These are phyloP conservation scores for Xanthoconium separans DNA, from an alignment of 1,284 basidiomycete species.

Conservation along the genomic window DNA sequence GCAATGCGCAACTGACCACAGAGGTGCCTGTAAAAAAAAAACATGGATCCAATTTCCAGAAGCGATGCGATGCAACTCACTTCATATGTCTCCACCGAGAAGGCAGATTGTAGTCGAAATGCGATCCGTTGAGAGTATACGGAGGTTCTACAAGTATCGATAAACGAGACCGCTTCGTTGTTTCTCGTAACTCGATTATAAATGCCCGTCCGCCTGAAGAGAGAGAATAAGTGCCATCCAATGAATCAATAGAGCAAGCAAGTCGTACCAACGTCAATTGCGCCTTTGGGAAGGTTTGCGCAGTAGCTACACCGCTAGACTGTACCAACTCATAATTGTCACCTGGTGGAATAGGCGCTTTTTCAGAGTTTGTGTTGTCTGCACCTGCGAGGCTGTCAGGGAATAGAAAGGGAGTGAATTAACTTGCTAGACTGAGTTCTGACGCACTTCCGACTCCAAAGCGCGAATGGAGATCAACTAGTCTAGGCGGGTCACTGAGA, in stretches of 20 bases:
- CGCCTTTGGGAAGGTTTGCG: constrained; percentile 51
- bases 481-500: constrained; percentile 61
- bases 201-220: too few relatives aligned
- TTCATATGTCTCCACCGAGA: constrained; percentile 51
- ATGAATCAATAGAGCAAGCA: too few relatives aligned
- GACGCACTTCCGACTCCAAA: constrained; percentile 70
- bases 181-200: too few relatives aligned
- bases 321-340: constrained; percentile 47
- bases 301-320: constrained; percentile 54
- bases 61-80: constrained; percentile 31
- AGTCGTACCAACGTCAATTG: constrained; percentile 56
- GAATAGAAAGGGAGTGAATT: background rate
- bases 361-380: constrained; percentile 51
- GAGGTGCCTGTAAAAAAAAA: constrained; percentile 54
- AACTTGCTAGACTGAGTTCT: constrained; percentile 43
- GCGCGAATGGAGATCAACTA: constrained; percentile 82
- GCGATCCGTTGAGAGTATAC: too few relatives aligned
- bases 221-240: too few relatives aligned
- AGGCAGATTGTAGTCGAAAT: too few relatives aligned
- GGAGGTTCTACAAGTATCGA: too few relatives aligned
- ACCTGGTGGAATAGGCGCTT: constrained; percentile 61
- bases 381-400: constrained; percentile 36
- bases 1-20: constrained; percentile 49
- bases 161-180: too few relatives aligned
- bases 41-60: background rate